Conservation (phyloP, 208 protist species). For the Phytomonas sp. region DNA sequence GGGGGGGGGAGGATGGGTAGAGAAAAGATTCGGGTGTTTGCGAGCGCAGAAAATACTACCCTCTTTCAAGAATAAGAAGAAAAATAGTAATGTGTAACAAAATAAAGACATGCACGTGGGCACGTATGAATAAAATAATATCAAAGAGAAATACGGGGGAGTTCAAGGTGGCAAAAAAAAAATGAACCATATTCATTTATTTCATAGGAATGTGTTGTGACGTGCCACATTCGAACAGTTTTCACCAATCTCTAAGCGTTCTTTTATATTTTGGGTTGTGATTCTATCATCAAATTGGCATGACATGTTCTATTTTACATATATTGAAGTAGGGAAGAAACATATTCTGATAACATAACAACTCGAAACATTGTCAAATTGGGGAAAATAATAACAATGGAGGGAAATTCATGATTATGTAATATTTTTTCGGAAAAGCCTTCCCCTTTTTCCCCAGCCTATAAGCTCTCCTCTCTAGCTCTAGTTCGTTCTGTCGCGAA, state of each 20-base stretch:
- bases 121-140: background rate
- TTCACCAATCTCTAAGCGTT: too few relatives aligned
- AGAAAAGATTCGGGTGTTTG: background rate
- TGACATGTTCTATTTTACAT: constrained; percentile 11
- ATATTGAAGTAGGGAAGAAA: constrained; percentile 11
- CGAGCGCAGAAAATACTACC: background rate
- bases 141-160: background rate
- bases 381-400: too few relatives aligned
- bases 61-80: too few relatives aligned
- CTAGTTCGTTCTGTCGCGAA: too few relatives aligned
- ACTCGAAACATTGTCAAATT: too few relatives aligned
- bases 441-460: too few relatives aligned
- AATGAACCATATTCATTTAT: background rate
- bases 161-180: background rate
- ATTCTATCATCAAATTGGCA: background rate
- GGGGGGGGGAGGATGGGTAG: background rate
- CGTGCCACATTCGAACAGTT: too few relatives aligned
- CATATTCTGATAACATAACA: background rate
- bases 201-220: constrained; percentile 2
- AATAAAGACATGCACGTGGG: background rate
- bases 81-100: background rate
- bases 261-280: too few relatives aligned
- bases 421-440: too few relatives aligned
- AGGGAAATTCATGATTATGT: too few relatives aligned
- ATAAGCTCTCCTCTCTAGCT: too few relatives aligned